Base-by-base conservation (phyloP, 2,329 filamentous ascomycete genomes). In the Aspergillus awamori region DNA sequence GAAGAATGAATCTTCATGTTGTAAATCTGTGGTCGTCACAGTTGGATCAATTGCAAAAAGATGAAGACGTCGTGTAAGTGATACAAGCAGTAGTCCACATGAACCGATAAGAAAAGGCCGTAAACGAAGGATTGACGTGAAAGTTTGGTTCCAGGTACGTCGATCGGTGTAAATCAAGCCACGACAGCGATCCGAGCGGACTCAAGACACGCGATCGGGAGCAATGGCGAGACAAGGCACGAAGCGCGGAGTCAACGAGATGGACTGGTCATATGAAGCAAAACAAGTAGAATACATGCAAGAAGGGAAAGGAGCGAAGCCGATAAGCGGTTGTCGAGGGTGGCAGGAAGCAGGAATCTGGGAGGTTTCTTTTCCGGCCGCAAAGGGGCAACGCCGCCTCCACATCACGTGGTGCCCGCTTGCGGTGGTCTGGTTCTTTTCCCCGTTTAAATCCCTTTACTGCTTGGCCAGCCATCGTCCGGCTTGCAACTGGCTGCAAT, bases 341-440 rank as follows among this genome's bases (percentile, higher is more conserved):
- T 53, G 51, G 54, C 38, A 45, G 28, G 26, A 39, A 45, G 51
- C 51, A 55, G 41, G 39, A 52, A 41, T 26, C 20, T 39, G 45
- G 53, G 26, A 57, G 33, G 39, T 39, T 58, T 58, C 53, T 57
- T 54, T 54, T 61, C 55, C 58, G 54, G 64, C 64, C 57, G 60
- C 64, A 65, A 66, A 66, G 64, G 64, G 64, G 64, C 53, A 61
- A 60, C 41, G 39, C 49, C 33, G 45, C 57, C 53, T 57, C 53
- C 52, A 20, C 53, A 54, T 66, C 64, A 66, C 64, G 64, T 66
- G 64, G 15, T 22, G 36, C 45, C 62, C 62, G 64, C 53, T 66
- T 64, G 60, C 64, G 41, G 59, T 45, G 24, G n/a, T 49, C 26
- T 28, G 33, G 33, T 13, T 36, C 11, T 13, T 36, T 26, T 36